phyloP scores from a whole-genome alignment of 306 rosid species.

The Pyrus communis region DNA sequence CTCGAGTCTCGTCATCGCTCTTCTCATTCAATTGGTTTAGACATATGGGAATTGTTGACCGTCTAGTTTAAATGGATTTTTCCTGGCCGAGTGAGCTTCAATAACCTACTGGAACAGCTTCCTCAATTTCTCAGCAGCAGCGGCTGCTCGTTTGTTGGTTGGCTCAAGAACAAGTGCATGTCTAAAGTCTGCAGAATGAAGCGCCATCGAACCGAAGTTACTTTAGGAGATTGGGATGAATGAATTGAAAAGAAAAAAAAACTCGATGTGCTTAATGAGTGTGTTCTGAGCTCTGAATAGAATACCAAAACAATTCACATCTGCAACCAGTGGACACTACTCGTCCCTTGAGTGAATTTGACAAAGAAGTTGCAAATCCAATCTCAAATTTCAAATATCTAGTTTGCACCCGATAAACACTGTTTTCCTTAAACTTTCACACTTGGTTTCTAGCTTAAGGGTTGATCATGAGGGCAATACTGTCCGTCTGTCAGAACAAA shows the following conservation, averaged over 20 bases:
- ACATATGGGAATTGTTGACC: not conserved
- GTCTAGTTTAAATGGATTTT: not conserved
- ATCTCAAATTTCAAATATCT: not conserved
- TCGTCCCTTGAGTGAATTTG: not conserved
- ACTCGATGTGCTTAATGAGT: not conserved
- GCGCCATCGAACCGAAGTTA: conserved; percentile 5
- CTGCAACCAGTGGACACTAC: not conserved
- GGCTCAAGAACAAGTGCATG: conserved; percentile 95
- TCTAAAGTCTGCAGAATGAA: conserved; percentile 58
- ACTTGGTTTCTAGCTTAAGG: not conserved
- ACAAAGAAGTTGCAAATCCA: not conserved
- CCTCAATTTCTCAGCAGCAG: conserved; percentile 69
- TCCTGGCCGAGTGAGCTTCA: not conserved
- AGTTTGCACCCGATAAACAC: not conserved
- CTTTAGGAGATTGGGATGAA: not conserved
- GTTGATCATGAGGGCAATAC: not conserved
- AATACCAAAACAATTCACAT: not conserved
- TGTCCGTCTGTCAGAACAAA: not conserved
- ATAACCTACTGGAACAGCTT: conserved; percentile 54
- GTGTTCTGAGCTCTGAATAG: not conserved
- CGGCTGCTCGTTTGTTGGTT: conserved; percentile 86
- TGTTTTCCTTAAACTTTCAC: not conserved
- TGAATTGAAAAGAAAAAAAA: not conserved
- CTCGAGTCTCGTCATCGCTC: not conserved
- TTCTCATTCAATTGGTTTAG: not conserved